These are phyloP conservation scores for Hypoxylon perforatum DNA, from an alignment of 495 filamentous ascomycete species.

Conservation along the genomic window DNA sequence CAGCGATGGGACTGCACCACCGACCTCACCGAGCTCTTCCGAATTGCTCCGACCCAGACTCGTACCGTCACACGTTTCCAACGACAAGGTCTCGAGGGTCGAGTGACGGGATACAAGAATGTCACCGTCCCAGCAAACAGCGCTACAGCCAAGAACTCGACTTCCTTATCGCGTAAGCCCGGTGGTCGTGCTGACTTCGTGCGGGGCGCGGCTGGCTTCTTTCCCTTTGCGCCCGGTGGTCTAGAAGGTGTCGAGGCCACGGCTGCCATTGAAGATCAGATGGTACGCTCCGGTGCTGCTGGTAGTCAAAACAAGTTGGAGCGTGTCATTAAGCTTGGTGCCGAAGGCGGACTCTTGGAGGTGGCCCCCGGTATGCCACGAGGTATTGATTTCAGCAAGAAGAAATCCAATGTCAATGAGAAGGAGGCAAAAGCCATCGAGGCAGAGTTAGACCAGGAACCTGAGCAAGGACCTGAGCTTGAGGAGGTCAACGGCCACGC, in stretches of 20 bases:
- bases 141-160: conserved; percentile 96
- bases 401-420: conserved; percentile 64
- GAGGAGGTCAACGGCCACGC: conserved; percentile 60
- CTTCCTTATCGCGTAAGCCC: conserved; percentile 87
- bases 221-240: conserved; percentile 94
- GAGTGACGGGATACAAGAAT: conserved; percentile 93
- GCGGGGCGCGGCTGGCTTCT: conserved; percentile 93
- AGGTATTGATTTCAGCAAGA: conserved; percentile 79
- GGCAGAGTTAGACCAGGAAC: conserved; percentile 76
- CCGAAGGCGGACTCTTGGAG: conserved; percentile 81
- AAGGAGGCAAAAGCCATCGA: conserved; percentile 76
- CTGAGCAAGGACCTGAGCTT: conserved; percentile 52
- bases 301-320: conserved; percentile 69
- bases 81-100: conserved; percentile 90
- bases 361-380: conserved; percentile 84
- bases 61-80: conserved; percentile 92
- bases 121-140: conserved; percentile 91
- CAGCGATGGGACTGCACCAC: conserved; percentile 86
- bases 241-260: conserved; percentile 87
- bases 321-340: conserved; percentile 81
- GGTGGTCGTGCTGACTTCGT: conserved; percentile 92
- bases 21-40: conserved; percentile 82
- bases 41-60: conserved; percentile 88
- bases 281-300: conserved; percentile 48
- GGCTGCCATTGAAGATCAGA: conserved; percentile 77